Base-by-base conservation (phyloP, 495 filamentous ascomycete genomes). In the Staphylotrichum tortipilum region DNA sequence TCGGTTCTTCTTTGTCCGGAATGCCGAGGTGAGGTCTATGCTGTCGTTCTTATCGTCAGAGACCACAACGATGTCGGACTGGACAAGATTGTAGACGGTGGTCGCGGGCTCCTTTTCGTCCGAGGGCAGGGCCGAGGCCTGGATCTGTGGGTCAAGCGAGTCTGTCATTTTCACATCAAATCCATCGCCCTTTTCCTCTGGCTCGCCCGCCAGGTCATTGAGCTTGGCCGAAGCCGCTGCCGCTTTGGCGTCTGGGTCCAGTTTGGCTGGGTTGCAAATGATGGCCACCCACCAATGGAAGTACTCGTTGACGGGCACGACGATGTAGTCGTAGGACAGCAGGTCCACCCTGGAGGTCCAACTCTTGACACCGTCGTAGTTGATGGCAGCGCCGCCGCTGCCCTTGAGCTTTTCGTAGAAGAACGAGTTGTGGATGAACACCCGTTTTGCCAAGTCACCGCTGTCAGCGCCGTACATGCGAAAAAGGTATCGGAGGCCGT, bases 241-340 rank as follows among this genome's bases (percentile, higher is more conserved):
- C 17, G 14, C 4, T 42, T 39, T 30, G 8, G 44, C 47, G 22
- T 53, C 54, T 12, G 72, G 55, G 61, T 77, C 55, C 47, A 79
- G 57, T 50, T 77, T 68, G 51, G 83, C 72, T 3, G 91, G 75
- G 59, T 97, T 95, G 79, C 88, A 95, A 28, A 97, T 95, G 48
- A 98, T 89, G 11, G 89, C 92, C 58, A 96, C 69, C 68, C 92
- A 97, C 92, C 92, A 98, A 63, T 98, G 92, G 17, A 70, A 69
- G 59, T 77, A 67, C 55, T 96, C 86, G 60, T 94, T 91, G 63
- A 98, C 86, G 0, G 92, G 92, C 14, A 98, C 85, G 4, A 97
- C 74, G 35, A 97, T 80, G 60, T 87, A 97, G 60, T 95, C 88
- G 53, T 86, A 86, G 22, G 75, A 77, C 59, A 97, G 87, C 11